Conservation (phyloP, 164 flowering plant genomes). For the Cinnamomum micranthum region DNA sequence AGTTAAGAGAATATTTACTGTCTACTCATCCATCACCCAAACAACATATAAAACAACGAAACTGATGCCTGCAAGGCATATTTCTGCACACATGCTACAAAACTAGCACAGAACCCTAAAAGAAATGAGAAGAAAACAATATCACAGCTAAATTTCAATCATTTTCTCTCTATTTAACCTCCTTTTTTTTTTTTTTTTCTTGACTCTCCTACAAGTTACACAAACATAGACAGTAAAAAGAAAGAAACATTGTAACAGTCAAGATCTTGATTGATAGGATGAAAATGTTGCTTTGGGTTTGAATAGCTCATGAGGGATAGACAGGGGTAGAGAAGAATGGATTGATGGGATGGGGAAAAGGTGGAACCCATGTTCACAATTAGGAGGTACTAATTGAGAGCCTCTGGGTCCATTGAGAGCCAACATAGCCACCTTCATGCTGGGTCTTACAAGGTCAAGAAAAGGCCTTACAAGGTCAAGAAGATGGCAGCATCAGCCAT, state of each 20-base stretch:
- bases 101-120: slow-evolving; percentile 5
- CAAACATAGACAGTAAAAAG: neutral
- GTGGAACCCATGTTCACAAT: slow-evolving; percentile 1
- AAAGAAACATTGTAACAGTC: neutral
- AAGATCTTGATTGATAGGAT: neutral
- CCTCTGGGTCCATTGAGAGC: neutral
- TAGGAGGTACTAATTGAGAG: slow-evolving; percentile 6
- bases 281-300: no score
- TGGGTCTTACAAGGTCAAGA: slow-evolving; percentile 97
- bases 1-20: slow-evolving; percentile 25
- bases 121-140: neutral
- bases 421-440: neutral
- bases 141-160: neutral
- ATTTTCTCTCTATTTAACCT: neutral
- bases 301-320: slow-evolving; percentile 93
- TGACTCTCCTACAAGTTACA: neutral
- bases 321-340: slow-evolving; percentile 58
- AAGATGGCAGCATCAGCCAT: slow-evolving; percentile 21
- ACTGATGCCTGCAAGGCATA: slow-evolving; percentile 27
- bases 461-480: slow-evolving; percentile 96
- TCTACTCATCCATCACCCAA: slow-evolving; percentile 24
- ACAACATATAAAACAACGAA: slow-evolving; percentile 46
- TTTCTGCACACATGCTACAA: slow-evolving; percentile 26
- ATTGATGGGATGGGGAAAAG: slow-evolving; percentile 24
- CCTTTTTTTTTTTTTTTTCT: no score